phyloP scores from a whole-genome alignment of 2,329 filamentous ascomycete species.

The Trichoderma sp. region DNA sequence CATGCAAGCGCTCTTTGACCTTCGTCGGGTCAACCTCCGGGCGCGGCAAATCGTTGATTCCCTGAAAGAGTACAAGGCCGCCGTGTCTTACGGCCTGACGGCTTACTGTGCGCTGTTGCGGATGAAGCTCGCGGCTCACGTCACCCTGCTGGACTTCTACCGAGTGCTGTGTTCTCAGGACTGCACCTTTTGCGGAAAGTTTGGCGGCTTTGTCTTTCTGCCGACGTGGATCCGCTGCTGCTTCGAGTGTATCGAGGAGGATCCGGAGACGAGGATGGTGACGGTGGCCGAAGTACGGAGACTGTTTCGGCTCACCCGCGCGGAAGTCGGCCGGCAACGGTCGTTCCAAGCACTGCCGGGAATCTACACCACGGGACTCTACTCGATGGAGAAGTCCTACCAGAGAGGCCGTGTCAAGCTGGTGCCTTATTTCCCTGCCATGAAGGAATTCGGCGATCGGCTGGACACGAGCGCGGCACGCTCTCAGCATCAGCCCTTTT shows the following conservation, averaged over 20 bases:
- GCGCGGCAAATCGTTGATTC: conserved; percentile 4
- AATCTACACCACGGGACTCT: background rate
- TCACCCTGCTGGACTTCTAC: conserved; percentile 14
- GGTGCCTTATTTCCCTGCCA: conserved; percentile 12
- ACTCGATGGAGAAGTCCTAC: conserved; percentile 4
- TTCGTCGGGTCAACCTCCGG: conserved; percentile 9
- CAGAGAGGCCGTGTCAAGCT: conserved; percentile 1
- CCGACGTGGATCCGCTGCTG: conserved; percentile 18
- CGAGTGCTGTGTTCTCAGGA: background rate
- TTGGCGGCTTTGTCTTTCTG: conserved; percentile 19
- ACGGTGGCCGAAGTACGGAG: conserved; percentile 9
- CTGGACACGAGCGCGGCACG: background rate
- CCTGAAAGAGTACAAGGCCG: conserved; percentile 21
- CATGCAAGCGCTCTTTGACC: conserved; percentile 16
- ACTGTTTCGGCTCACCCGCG: conserved; percentile 6
- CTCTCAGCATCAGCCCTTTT: conserved; percentile 3
- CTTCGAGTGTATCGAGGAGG: conserved; percentile 18
- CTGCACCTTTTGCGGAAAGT: conserved; percentile 18
- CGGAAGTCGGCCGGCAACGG: conserved; percentile 7
- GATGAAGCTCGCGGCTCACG: conserved; percentile 8
- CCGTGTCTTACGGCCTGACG: background rate
- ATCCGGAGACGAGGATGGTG: conserved; percentile 17
- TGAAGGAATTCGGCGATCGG: conserved; percentile 10
- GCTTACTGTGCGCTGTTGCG: conserved; percentile 16
- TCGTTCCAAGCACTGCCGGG: conserved; percentile 9